phyloP scores from a whole-genome alignment of 306 rosid species.

The Glycyrrhiza uralensis region DNA sequence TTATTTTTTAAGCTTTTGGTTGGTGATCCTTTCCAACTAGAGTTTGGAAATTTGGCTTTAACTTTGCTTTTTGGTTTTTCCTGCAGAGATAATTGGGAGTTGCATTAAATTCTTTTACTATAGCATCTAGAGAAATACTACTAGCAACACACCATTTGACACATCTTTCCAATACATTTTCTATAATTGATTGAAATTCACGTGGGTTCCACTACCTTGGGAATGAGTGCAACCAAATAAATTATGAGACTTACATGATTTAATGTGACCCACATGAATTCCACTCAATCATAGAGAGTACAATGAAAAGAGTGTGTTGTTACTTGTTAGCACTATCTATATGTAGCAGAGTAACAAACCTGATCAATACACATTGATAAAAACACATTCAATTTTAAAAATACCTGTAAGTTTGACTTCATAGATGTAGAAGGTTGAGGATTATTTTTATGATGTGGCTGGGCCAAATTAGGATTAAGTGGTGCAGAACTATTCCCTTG shows the following conservation, averaged over 20 bases:
- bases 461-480: slow-evolving; percentile 23
- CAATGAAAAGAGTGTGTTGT: too few species aligned
- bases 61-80: slow-evolving; percentile 33
- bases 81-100: slow-evolving; percentile 41
- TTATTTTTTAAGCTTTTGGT: slow-evolving; percentile 47
- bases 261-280: too few species aligned
- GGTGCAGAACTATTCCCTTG: slow-evolving; percentile 41
- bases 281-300: too few species aligned
- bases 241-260: too few species aligned
- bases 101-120: slow-evolving; percentile 4
- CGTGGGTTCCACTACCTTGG: too few species aligned
- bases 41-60: slow-evolving; percentile 45
- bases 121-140: too few species aligned
- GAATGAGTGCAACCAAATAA: too few species aligned
- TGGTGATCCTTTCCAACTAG: slow-evolving; percentile 49
- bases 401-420: slow-evolving; percentile 60
- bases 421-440: slow-evolving; percentile 38
- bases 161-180: too few species aligned
- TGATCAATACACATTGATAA: neutral
- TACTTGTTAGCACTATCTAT: too few species aligned
- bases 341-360: neutral
- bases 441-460: slow-evolving; percentile 35
- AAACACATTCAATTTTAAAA: neutral
- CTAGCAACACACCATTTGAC: too few species aligned
- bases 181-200: too few species aligned